A percentile compares a stretch with the other conserved stretches of the same genome.
Evolutionary conservation across 441 rosid species (phyloP).

Genomic region (Jatropha multifida): DNA sequence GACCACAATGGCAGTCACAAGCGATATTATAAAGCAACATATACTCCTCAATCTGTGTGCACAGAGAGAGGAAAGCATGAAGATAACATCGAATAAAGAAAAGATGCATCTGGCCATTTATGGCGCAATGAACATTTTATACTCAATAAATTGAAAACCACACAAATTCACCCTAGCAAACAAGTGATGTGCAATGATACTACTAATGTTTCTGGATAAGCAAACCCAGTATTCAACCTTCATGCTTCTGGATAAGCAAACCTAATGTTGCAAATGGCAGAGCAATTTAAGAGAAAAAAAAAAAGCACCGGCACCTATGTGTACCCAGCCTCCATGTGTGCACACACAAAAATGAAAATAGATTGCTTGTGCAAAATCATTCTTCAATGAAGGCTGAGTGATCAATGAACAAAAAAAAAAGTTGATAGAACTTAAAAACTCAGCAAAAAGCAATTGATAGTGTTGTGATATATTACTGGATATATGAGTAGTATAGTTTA

Average conservation of each 20-base stretch:
- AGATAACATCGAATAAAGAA: background rate
- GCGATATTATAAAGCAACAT: background rate
- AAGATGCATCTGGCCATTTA: background rate
- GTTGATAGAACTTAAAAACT: background rate
- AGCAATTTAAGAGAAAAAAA: background rate
- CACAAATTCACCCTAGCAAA: background rate
- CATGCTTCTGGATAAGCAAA: background rate
- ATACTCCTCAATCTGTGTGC: background rate
- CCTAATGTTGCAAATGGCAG: background rate
- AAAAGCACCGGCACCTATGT: background rate
- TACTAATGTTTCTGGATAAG: background rate
- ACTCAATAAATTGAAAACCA: background rate
- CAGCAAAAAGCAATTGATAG: constrained; percentile 3
- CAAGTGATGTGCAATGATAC: background rate
- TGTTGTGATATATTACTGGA: too few relatives aligned
- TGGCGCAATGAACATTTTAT: background rate
- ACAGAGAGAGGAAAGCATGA: background rate
- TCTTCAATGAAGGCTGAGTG: background rate
- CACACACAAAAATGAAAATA: background rate
- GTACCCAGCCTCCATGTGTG: too few relatives aligned
- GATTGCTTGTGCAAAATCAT: background rate
- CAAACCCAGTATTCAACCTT: background rate
- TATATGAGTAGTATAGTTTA: too few relatives aligned
- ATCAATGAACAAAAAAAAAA: background rate
- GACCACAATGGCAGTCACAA: background rate